Percentiles rank a stretch among this genome's conserved stretches.
These are phyloP conservation scores for Blepharisma undulans DNA, from an alignment of 169 alveolate genomes.

Conservation along the genomic window DNA sequence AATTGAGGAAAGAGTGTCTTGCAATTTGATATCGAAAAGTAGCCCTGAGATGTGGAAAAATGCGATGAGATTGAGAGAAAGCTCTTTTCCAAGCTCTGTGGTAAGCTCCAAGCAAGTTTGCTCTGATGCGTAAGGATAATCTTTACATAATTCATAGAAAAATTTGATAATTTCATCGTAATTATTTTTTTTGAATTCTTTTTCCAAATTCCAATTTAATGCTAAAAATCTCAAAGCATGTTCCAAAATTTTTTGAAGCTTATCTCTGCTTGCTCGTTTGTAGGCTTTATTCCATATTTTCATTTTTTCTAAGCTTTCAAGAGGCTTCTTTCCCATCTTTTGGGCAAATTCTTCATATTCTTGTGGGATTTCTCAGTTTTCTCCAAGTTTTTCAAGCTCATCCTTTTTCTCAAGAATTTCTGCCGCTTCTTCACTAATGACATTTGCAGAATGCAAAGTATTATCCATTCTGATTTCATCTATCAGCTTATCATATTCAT, in stretches of 20 bases:
- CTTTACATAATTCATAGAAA: background rate
- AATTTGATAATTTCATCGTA: background rate
- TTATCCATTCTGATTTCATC: conserved; percentile 9
- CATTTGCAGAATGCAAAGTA: background rate
- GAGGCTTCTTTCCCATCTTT: background rate
- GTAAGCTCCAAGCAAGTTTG: background rate
- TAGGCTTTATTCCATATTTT: background rate
- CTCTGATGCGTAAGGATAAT: background rate
- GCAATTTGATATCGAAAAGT: background rate
- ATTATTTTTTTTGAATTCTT: background rate
- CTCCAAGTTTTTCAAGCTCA: conserved; percentile 14
- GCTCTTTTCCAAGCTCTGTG: background rate
- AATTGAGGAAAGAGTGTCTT: background rate
- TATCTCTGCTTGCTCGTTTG: background rate
- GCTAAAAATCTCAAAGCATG: background rate
- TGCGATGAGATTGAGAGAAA: background rate
- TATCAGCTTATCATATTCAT: conserved; percentile 18
- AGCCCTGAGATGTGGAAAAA: background rate
- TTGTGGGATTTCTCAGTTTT: conserved; percentile 31
- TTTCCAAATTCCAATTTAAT: background rate
- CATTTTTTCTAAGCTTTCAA: background rate
- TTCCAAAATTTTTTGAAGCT: background rate
- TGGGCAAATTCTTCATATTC: conserved; percentile 3
- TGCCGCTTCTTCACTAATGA: background rate
- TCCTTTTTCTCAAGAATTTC: background rate